These are phyloP conservation scores for Lupinus albus DNA, from an alignment of 306 rosid species.

Conservation along the genomic window DNA sequence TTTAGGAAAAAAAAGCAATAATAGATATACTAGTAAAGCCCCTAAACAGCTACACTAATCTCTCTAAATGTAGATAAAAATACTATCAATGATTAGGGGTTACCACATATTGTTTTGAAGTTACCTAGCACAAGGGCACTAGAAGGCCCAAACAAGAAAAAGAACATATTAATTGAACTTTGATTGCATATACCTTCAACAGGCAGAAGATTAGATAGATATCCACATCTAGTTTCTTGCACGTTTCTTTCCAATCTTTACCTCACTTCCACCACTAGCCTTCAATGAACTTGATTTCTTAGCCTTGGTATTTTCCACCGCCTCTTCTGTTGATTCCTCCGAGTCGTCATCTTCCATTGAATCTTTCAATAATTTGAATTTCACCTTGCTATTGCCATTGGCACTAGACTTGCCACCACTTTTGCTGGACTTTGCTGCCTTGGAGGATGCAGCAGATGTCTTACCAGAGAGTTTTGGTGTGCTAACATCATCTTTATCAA, in stretches of 20 bases:
- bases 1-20: slow-evolving; percentile 38
- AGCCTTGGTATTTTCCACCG: slow-evolving; percentile 51
- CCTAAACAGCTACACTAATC: slow-evolving; percentile 46
- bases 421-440: slow-evolving; percentile 49
- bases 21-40: slow-evolving; percentile 11
- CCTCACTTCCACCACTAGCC: slow-evolving; percentile 49
- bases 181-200: too few species aligned
- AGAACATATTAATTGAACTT: too few species aligned
- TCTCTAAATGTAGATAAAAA: slow-evolving; percentile 44
- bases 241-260: slow-evolving; percentile 79
- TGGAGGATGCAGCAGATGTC: slow-evolving; percentile 56
- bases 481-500: slow-evolving; percentile 56
- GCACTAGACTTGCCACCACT: slow-evolving; percentile 48
- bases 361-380: slow-evolving; percentile 54
- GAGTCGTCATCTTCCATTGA: slow-evolving; percentile 50
- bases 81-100: slow-evolving; percentile 44
- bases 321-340: slow-evolving; percentile 39
- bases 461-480: slow-evolving; percentile 50
- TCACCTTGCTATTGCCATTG: slow-evolving; percentile 56
- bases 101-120: slow-evolving; percentile 31
- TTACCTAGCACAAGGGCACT: slow-evolving; percentile 34
- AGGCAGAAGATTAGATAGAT: background rate
- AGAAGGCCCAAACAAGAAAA: slow-evolving; percentile 15
- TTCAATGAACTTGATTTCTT: slow-evolving; percentile 56
- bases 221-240: slow-evolving; percentile 53